Base-by-base conservation (phyloP, 352 stramenopile species). In the Globisporangium cystogenes region DNA sequence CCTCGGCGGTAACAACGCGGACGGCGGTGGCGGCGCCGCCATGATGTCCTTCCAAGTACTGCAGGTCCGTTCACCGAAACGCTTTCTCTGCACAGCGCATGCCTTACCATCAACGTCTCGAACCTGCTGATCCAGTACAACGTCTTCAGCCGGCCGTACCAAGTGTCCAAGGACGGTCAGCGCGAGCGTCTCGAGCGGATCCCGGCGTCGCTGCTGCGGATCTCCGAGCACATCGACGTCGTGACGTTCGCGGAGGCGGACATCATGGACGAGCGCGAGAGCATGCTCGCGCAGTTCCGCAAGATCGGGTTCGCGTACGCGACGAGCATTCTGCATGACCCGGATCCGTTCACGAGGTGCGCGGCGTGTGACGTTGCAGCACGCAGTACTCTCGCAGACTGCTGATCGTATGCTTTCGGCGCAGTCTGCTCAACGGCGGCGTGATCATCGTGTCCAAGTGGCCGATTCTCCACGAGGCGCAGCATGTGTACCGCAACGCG, bases 401-500 rank as follows among this genome's bases (percentile, higher is more conserved):
- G 18, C n/a, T 35, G 6, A 46, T 7, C 21, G 21, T 44, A 21
- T 36, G 24, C 27, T n/a, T 21, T 26, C 24, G 29, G 21, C 24
- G 44, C 45, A 80, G 83, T 53, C 51, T 91, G 42, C 43, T 90
- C 37, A 93, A 93, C 36, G 83, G 83, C 42, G 83, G 83, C 31
- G 83, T 93, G 47, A 59, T 91, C 36, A 56, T 93, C 16, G 83
- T 93, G 47, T 91, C 83, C 57, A 87, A 76, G 54, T 93, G 83
- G 83, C 78, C 81, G 0, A 90, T 93, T 44, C 35, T 87, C 23
- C 66, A 74, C 44, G 80, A 93, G 57, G 80, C 72, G 16, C 83
- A 93, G 66, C 81, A 91, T 51, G 65, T 91, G 16, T 93, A 91
- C 49, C 72, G 78, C 52, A 60, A 62, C 36, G 83, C 83, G 7